Percentiles rank a stretch among this genome's conserved stretches.
These are phyloP conservation scores for Tolypocladium tropicale DNA, from an alignment of 2,329 filamentous ascomycete genomes.

Conservation along the genomic window DNA sequence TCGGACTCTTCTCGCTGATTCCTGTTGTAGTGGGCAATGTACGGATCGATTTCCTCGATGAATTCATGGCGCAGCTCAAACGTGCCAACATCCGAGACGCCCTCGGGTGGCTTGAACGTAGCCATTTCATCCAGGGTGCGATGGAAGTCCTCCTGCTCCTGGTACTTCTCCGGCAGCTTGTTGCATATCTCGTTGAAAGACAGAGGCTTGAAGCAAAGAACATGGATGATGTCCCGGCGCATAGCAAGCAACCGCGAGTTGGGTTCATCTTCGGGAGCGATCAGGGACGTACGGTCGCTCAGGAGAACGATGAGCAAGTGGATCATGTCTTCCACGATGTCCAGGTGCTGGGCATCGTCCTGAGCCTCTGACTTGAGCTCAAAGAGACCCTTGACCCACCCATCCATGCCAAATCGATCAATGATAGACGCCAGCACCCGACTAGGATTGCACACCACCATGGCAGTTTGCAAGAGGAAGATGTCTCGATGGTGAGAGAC, in stretches of 20 bases:
- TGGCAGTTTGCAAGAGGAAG: constrained; percentile 81
- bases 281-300: constrained; percentile 75
- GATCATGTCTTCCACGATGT: constrained; percentile 91
- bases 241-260: constrained; percentile 60
- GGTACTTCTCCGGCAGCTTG: constrained; percentile 79
- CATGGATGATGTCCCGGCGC: constrained; percentile 83
- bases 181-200: constrained; percentile 86
- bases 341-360: constrained; percentile 80
- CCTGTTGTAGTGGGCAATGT: constrained; percentile 91
- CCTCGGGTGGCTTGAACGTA: constrained; percentile 81
- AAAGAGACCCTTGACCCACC: constrained; percentile 80
- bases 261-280: constrained; percentile 55
- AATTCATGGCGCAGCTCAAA: constrained; percentile 86
- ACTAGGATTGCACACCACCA: constrained; percentile 76
- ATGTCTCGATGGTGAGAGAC: constrained; percentile 92
- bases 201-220: constrained; percentile 90
- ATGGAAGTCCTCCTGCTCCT: constrained; percentile 83
- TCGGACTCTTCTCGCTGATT: constrained; percentile 96
- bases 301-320: constrained; percentile 86
- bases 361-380: constrained; percentile 61
- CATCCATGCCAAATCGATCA: constrained; percentile 80
- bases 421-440: constrained; percentile 81
- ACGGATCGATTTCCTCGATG: constrained; percentile 84
- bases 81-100: constrained; percentile 81
- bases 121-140: constrained; percentile 79